Evolutionary conservation across 169 alveolate species (phyloP).

Genomic region (Neospora caninum): DNA sequence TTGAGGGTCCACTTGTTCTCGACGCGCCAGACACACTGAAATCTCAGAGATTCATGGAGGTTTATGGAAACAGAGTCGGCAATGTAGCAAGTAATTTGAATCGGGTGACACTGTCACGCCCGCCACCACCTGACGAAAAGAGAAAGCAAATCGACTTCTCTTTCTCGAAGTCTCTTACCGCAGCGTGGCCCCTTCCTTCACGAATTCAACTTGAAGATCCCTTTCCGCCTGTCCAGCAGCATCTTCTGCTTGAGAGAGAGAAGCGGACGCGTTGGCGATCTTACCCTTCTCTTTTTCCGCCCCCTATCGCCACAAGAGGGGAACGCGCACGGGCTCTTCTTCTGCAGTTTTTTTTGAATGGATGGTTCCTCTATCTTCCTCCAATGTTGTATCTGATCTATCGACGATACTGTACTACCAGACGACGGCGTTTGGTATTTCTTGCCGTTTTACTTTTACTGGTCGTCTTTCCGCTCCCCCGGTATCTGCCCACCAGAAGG

Average conservation of each 20-base stretch:
- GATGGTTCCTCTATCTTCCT: constrained; percentile 61
- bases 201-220: background rate
- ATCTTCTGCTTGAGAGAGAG: background rate
- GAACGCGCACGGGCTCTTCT: background rate
- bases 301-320: background rate
- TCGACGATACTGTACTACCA: constrained; percentile 61
- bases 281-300: background rate
- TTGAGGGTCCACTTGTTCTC: background rate
- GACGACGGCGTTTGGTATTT: constrained; percentile 42
- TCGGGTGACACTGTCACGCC: too few relatives aligned
- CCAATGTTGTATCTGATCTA: constrained; percentile 42
- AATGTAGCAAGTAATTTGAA: background rate
- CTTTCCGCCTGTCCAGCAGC: background rate
- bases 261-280: background rate
- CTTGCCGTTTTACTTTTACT: constrained; percentile 16
- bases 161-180: too few relatives aligned
- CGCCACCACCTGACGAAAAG: too few relatives aligned
- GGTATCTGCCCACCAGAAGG: background rate
- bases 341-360: constrained; percentile 50
- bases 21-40: background rate
- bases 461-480: constrained; percentile 44
- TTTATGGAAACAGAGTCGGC: background rate
- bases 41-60: background rate
- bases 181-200: background rate
- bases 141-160: too few relatives aligned